Evolutionary conservation across 306 rosid species (phyloP).

Genomic region (peach (Prunus persica)): DNA sequence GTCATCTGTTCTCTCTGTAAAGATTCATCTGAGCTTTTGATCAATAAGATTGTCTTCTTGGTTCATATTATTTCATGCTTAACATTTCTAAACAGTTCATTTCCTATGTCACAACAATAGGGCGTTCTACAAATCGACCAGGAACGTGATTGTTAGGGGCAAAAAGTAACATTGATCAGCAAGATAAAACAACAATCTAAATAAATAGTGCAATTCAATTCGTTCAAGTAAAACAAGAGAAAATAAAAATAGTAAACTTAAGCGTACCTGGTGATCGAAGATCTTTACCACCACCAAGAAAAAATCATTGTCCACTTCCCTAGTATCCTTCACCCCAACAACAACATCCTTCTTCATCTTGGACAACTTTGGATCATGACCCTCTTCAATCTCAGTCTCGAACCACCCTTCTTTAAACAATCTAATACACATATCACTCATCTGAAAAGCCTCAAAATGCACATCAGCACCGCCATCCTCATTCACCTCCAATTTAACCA

Average conservation of each 20-base stretch:
- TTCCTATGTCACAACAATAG: background rate
- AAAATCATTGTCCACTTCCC: conserved; percentile 92
- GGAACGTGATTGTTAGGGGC: background rate
- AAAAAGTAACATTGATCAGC: background rate
- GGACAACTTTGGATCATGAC: conserved; percentile 79
- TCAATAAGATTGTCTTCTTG: too few relatives aligned
- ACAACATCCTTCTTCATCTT: conserved; percentile 91
- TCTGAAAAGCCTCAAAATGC: conserved; percentile 95
- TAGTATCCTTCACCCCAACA: conserved; percentile 86
- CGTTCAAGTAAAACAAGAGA: background rate
- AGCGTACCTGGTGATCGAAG: conserved; percentile 75
- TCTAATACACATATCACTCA: conserved; percentile 82
- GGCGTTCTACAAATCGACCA: background rate
- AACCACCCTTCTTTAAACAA: conserved; percentile 89
- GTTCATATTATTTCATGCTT: too few relatives aligned
- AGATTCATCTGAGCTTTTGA: too few relatives aligned
- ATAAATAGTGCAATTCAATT: background rate
- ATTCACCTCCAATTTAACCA: conserved; percentile 87
- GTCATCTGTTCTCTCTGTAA: too few relatives aligned
- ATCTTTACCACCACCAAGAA: conserved; percentile 94
- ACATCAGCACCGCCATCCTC: conserved; percentile 86
- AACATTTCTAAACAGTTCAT: background rate
- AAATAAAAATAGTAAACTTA: background rate
- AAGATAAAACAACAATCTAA: background rate
- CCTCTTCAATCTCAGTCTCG: conserved; percentile 61